Conservation (phyloP, 768 basidiomycete genomes). For the Lactarius indigo region DNA sequence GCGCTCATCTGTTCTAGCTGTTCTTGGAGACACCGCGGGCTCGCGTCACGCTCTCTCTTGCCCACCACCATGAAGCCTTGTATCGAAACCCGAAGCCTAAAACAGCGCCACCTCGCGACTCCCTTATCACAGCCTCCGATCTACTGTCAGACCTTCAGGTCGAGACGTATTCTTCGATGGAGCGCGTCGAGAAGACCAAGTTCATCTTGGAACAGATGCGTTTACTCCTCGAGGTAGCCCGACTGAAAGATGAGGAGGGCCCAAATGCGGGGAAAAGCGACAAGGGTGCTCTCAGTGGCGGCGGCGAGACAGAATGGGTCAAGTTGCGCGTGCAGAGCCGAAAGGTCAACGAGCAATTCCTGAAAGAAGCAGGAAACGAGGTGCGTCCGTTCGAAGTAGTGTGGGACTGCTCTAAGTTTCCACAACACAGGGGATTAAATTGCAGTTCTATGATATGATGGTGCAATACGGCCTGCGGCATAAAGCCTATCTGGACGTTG, state of each 20-base stretch:
- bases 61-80: constrained; percentile 79
- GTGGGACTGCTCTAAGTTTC: constrained; percentile 1
- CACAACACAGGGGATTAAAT: constrained; percentile 77
- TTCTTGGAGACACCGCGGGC: constrained; percentile 96
- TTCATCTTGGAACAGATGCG: constrained; percentile 99
- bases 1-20: constrained; percentile 49
- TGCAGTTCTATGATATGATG: constrained; percentile 95
- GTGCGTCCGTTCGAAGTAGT: constrained; percentile 41
- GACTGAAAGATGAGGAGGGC: constrained; percentile 66
- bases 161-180: constrained; percentile 99
- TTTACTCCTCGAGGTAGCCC: constrained; percentile 72
- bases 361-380: constrained; percentile 86
- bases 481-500: constrained; percentile 85
- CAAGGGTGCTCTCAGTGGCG: constrained; percentile 61
- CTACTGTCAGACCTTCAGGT: constrained; percentile 93
- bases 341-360: constrained; percentile 90
- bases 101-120: constrained; percentile 42
- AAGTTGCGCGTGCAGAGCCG: constrained; percentile 88
- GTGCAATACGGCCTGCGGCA: constrained; percentile 89
- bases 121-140: constrained; percentile 83
- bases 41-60: constrained; percentile 83
- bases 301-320: constrained; percentile 89
- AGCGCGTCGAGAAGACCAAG: constrained; percentile 95
- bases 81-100: constrained; percentile 44
- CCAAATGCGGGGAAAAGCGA: constrained; percentile 45